phyloP scores from a whole-genome alignment of 2,329 filamentous ascomycete genomes.

The Pleoardoris graminearum region DNA sequence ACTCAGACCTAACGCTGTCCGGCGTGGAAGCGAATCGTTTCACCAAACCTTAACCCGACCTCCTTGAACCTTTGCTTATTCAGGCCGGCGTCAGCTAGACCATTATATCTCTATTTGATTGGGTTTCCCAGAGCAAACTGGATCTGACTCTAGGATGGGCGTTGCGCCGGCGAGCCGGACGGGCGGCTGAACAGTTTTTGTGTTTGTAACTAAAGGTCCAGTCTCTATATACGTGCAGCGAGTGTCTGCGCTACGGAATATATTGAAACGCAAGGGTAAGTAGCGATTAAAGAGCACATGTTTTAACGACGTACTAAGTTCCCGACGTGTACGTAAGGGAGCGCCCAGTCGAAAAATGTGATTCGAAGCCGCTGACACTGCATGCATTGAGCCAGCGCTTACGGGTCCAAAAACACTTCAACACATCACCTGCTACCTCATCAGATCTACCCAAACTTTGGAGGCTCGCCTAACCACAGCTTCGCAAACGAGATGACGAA shows the following conservation, averaged over 20 bases:
- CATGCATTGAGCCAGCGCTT: not conserved
- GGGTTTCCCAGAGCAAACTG: constrained; percentile 6
- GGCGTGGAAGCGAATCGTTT: constrained; percentile 6
- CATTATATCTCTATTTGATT: constrained; percentile 1
- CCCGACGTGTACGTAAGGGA: no score
- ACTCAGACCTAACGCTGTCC: constrained; percentile 4
- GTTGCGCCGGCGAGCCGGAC: constrained; percentile 36
- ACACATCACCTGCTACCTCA: not conserved
- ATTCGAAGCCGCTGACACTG: not conserved
- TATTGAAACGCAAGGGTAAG: no score
- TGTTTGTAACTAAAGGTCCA: not conserved
- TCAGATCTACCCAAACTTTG: not conserved
- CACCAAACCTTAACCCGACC: constrained; percentile 9
- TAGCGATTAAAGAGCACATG: no score
- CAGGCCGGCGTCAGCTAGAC: not conserved
- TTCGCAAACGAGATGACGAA: not conserved
- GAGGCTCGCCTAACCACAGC: not conserved
- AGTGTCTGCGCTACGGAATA: no score
- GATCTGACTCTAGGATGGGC: constrained; percentile 37
- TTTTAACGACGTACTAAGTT: no score
- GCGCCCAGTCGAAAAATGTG: not conserved
- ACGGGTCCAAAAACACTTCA: not conserved
- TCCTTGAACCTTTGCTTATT: constrained; percentile 1
- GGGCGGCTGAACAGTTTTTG: constrained; percentile 31
- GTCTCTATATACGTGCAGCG: not conserved